These are phyloP conservation scores for Rhynchospora breviuscula DNA, from an alignment of 176 grass and related monocot genomes.

Conservation along the genomic window DNA sequence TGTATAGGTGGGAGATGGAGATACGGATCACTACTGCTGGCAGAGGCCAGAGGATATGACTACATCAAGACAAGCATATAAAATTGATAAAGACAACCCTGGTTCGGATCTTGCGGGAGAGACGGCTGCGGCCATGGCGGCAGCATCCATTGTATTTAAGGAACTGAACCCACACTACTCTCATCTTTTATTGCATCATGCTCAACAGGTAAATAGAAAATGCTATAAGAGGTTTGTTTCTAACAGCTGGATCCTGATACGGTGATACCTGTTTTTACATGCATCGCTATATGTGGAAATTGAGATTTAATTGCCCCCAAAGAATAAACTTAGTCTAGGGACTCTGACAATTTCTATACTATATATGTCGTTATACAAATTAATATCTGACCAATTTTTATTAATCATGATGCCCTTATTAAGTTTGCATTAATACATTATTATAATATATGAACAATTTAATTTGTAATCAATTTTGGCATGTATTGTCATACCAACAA, in stretches of 20 bases:
- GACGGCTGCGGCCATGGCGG: constrained; percentile 81
- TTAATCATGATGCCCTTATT: neutral
- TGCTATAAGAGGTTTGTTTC: neutral
- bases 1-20: constrained; percentile 79
- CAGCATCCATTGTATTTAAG: constrained; percentile 70
- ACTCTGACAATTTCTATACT: neutral
- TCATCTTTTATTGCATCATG: constrained; percentile 71
- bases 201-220: constrained; percentile 39
- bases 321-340: neutral
- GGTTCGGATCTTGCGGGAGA: constrained; percentile 83
- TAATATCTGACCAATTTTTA: neutral
- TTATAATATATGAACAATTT: neutral
- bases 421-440: neutral
- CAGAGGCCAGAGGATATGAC: constrained; percentile 96
- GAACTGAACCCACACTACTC: constrained; percentile 58
- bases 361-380: neutral
- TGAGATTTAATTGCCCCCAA: neutral
- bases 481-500: no score
- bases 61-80: constrained; percentile 81
- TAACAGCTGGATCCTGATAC: neutral
- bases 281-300: neutral
- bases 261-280: neutral
- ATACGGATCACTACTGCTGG: constrained; percentile 97
- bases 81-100: constrained; percentile 63
- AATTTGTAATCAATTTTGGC: neutral